These are phyloP conservation scores for Parastagonospora nodorum DNA, from an alignment of 2,329 filamentous ascomycete genomes.

Conservation along the genomic window DNA sequence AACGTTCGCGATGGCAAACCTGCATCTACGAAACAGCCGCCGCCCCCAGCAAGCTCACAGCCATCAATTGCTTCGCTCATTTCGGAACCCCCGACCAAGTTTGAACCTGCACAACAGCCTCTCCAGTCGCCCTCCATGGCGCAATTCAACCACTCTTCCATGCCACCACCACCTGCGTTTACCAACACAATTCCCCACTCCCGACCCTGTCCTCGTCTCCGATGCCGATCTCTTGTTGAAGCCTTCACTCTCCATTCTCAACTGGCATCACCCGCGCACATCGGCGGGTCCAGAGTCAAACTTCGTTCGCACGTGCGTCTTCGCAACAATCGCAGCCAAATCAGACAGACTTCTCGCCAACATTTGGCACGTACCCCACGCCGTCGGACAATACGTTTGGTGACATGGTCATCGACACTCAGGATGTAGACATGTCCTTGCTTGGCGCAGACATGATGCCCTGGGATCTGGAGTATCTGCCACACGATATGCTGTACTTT, in stretches of 20 bases:
- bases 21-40: conserved; percentile 21
- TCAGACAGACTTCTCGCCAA: conserved; percentile 28
- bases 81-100: conserved; percentile 34
- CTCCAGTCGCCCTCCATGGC: conserved; percentile 28
- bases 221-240: conserved; percentile 56
- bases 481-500: conserved; percentile 64
- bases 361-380: conserved; percentile 29
- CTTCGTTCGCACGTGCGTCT: conserved; percentile 25
- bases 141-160: conserved; percentile 35
- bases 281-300: conserved; percentile 18
- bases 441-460: conserved; percentile 73
- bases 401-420: conserved; percentile 73
- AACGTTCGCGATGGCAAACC: conserved; percentile 28
- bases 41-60: conserved; percentile 19
- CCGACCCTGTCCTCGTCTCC: conserved; percentile 47
- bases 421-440: conserved; percentile 75
- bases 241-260: conserved; percentile 54
- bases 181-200: conserved; percentile 29
- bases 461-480: conserved; percentile 73
- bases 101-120: conserved; percentile 23
- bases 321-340: conserved; percentile 14
- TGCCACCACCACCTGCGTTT: conserved; percentile 37
- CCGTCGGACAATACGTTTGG: conserved; percentile 43
- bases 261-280: conserved; percentile 29
- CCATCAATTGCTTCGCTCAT: conserved; percentile 40